These are phyloP conservation scores for Pseudomonodictys pantanalensis DNA, from an alignment of 495 filamentous ascomycete genomes.

Conservation along the genomic window DNA sequence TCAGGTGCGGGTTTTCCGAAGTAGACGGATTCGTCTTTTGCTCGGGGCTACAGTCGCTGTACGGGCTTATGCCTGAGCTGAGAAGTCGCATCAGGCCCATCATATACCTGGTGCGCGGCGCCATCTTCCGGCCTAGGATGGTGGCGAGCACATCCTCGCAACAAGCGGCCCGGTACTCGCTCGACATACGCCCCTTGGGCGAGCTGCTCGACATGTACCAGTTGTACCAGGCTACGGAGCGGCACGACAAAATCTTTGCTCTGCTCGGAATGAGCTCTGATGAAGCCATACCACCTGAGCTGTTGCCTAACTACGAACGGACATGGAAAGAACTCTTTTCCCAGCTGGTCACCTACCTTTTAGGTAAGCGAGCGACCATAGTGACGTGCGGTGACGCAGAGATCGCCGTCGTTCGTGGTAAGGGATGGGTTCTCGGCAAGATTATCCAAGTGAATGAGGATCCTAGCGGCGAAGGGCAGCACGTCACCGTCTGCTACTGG, in stretches of 20 bases:
- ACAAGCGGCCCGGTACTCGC: no score
- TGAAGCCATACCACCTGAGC: slow-evolving; percentile 14
- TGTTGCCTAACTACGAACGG: slow-evolving; percentile 30
- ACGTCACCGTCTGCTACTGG: not conserved
- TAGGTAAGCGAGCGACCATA: slow-evolving; percentile 2
- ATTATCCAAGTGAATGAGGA: not conserved
- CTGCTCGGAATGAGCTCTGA: slow-evolving; percentile 40
- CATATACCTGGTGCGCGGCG: not conserved
- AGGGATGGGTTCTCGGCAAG: not conserved
- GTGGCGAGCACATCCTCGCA: not conserved
- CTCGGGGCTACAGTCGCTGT: not conserved
- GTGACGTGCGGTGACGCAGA: not conserved
- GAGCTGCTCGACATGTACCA: slow-evolving; percentile 43
- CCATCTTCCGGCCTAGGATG: not conserved
- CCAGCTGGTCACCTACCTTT: slow-evolving; percentile 24
- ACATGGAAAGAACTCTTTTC: slow-evolving; percentile 31
- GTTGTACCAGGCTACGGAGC: slow-evolving; percentile 35
- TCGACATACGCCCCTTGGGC: slow-evolving; percentile 22
- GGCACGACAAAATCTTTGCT: slow-evolving; percentile 43
- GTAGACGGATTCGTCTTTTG: slow-evolving; percentile 29
- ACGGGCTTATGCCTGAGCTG: not conserved
- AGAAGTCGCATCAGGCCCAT: not conserved
- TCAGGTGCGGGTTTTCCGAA: slow-evolving; percentile 35
- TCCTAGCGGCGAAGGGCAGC: not conserved
- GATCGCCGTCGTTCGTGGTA: not conserved